phyloP scores from a whole-genome alignment of 805 yeast species.

The Lachancea meyersii region DNA sequence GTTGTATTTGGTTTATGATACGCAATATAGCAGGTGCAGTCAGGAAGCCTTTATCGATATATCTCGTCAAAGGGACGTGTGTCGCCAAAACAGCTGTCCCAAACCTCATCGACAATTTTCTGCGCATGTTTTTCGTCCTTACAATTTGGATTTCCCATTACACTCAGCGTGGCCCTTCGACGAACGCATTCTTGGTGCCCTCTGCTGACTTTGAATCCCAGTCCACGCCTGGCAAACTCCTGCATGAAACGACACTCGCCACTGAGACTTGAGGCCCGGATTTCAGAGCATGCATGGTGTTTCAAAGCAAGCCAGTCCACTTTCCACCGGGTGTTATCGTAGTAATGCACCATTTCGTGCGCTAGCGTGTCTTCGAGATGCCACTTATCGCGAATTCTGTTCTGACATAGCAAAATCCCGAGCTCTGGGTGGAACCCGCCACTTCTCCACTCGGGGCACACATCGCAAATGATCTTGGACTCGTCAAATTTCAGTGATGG shows the following conservation, averaged over 20 bases:
- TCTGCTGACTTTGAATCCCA: constrained; percentile 48
- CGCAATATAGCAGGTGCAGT: too few species aligned
- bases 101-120: constrained; percentile 75
- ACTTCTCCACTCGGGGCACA: constrained; percentile 73
- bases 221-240: constrained; percentile 51
- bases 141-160: constrained; percentile 81
- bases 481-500: constrained; percentile 23
- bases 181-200: constrained; percentile 90
- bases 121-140: constrained; percentile 66
- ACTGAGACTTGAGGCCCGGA: constrained; percentile 84
- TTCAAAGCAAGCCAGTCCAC: constrained; percentile 78
- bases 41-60: constrained; percentile 61
- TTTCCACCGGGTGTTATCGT: constrained; percentile 81
- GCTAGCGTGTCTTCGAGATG: constrained; percentile 87
- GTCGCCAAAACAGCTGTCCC: constrained; percentile 89
- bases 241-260: constrained; percentile 93
- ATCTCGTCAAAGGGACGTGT: constrained; percentile 95
- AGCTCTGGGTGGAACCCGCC: constrained; percentile 92
- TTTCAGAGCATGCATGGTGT: constrained; percentile 97
- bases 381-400: constrained; percentile 64
- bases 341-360: constrained; percentile 90
- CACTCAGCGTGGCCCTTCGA: constrained; percentile 82
- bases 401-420: constrained; percentile 84
- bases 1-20: too few species aligned
- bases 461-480: constrained; percentile 56